Percentiles rank a stretch among this genome's conserved stretches.
phyloP scores from a whole-genome alignment of 2,329 filamentous ascomycete genomes.

The Drechslerella dactyloides region DNA sequence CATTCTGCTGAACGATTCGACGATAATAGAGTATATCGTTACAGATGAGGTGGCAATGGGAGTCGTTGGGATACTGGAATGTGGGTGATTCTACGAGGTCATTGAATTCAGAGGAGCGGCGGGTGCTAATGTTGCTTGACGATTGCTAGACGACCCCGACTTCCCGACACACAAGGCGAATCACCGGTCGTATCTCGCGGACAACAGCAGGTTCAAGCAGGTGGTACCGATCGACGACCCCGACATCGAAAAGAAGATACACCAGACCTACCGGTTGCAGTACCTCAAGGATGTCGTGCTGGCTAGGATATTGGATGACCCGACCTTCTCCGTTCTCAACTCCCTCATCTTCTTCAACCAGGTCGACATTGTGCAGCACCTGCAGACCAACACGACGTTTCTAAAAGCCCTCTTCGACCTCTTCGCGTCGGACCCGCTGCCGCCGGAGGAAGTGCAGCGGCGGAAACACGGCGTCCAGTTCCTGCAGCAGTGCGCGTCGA shows the following conservation, averaged over 20 bases:
- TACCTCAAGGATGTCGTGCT: conserved; percentile 99
- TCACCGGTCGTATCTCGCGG: conserved; percentile 88
- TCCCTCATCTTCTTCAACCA: conserved; percentile 99
- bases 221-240: conserved; percentile 90
- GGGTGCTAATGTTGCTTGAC: conserved; percentile 57
- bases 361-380: conserved; percentile 93
- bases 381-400: conserved; percentile 81
- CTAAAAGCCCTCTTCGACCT: conserved; percentile 86
- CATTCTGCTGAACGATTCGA: conserved; percentile 90
- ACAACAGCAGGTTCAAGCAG: conserved; percentile 91
- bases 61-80: conserved; percentile 93
- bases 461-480: conserved; percentile 89
- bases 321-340: conserved; percentile 96
- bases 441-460: conserved; percentile 64
- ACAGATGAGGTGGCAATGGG: conserved; percentile 87
- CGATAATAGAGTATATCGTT: conserved; percentile 92
- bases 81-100: conserved; percentile 58
- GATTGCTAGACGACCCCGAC: conserved; percentile 77
- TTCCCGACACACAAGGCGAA: conserved; percentile 98
- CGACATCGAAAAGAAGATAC: conserved; percentile 84
- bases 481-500: conserved; percentile 92
- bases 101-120: conserved; percentile 20
- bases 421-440: conserved; percentile 64
- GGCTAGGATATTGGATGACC: conserved; percentile 93
- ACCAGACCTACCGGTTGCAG: conserved; percentile 92